phyloP scores from a whole-genome alignment of 1,284 basidiomycete species.

The Puccinia novopanici region DNA sequence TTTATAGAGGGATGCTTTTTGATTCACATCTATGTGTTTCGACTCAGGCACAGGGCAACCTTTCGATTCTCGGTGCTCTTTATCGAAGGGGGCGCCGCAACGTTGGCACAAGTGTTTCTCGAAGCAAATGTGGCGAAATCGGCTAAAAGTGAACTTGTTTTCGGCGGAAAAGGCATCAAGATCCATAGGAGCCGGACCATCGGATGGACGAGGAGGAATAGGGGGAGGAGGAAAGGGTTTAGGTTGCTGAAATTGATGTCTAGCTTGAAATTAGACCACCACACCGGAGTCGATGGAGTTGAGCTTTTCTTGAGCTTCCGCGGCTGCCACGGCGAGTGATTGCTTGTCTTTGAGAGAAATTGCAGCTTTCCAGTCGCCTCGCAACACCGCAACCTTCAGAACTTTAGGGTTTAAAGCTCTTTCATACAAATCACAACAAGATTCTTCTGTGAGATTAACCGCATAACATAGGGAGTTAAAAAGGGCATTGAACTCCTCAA shows the following conservation, averaged over 20 bases:
- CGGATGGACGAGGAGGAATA: background rate
- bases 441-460: slow-evolving; percentile 4
- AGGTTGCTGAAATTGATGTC: background rate
- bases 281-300: background rate
- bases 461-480: slow-evolving; percentile 12
- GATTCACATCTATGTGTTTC: too few relatives aligned
- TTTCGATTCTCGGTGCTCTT: background rate
- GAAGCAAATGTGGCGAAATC: background rate
- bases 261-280: background rate
- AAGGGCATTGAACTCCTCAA: slow-evolving; percentile 24
- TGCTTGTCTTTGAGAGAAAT: background rate
- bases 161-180: background rate
- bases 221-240: background rate
- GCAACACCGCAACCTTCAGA: background rate
- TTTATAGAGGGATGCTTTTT: too few relatives aligned
- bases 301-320: background rate
- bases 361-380: background rate
- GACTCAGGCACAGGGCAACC: too few relatives aligned
- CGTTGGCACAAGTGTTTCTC: background rate
- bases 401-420: background rate
- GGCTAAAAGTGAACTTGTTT: background rate
- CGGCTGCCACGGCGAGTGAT: background rate
- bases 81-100: background rate
- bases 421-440: slow-evolving; percentile 15
- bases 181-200: background rate